Evolutionary conservation across 2,329 filamentous ascomycete genomes (phyloP).

Genomic region (Lojkania enalia): DNA sequence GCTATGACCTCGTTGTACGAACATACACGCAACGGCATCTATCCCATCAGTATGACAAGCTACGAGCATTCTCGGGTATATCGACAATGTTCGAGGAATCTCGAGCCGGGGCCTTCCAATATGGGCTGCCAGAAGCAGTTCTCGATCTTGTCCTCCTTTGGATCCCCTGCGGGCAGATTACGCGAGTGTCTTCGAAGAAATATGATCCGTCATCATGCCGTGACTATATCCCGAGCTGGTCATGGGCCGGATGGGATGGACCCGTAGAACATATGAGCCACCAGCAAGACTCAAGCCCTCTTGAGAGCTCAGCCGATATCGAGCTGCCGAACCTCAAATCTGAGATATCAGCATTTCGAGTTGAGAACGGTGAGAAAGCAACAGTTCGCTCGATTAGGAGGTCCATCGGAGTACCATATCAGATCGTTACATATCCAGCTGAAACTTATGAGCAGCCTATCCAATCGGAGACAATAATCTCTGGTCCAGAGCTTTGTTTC

Average conservation of each 20-base stretch:
- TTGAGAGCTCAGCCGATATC: not conserved
- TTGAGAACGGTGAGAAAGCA: not conserved
- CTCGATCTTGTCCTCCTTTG: conserved; percentile 3
- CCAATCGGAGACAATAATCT: not conserved
- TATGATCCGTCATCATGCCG: not conserved
- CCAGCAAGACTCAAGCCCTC: not conserved
- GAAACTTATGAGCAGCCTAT: not conserved
- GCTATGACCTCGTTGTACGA: not conserved
- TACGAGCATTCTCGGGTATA: conserved; percentile 3
- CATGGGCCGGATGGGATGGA: conserved; percentile 3
- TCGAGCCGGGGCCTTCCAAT: not conserved
- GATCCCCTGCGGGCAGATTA: not conserved
- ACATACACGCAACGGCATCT: not conserved
- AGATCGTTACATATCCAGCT: not conserved
- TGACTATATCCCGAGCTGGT: conserved; percentile 5
- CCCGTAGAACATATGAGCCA: not conserved
- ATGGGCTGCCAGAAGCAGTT: conserved; percentile 1
- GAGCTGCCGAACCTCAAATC: conserved; percentile 1
- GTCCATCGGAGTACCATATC: not conserved
- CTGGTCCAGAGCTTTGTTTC: conserved; percentile 1
- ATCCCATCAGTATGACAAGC: conserved; percentile 1
- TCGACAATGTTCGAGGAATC: conserved; percentile 1
- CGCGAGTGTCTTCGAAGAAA: not conserved
- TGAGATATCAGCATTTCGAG: not conserved
- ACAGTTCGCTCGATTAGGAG: not conserved